phyloP scores from a whole-genome alignment of 148 eudicot genomes.

The Diospyros lotus region DNA sequence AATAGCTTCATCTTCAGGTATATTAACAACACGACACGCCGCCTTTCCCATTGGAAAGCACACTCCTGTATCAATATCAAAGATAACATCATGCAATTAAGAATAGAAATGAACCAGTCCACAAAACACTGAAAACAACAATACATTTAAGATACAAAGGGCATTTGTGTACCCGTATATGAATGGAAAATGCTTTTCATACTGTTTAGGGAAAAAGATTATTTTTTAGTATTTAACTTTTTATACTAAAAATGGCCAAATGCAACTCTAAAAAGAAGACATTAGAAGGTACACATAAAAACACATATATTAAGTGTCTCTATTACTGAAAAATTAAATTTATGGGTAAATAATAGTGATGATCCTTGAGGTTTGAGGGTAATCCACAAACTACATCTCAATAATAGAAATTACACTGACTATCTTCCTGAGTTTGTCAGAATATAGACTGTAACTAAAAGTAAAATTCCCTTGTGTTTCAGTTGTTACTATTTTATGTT shows the following conservation, averaged over 20 bases:
- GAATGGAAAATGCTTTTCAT: background rate
- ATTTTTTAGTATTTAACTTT: background rate
- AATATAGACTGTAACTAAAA: no score
- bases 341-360: background rate
- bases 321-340: background rate
- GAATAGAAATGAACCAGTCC: background rate
- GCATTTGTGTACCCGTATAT: background rate
- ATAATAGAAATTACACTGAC: no score
- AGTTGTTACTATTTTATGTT: no score
- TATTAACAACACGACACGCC: conserved; percentile 74
- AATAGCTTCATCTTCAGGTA: conserved; percentile 96
- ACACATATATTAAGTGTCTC: background rate
- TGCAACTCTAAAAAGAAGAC: background rate
- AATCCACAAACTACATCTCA: no score
- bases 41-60: conserved; percentile 97
- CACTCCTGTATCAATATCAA: conserved; percentile 51
- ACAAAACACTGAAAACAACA: conserved; percentile 2
- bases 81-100: background rate
- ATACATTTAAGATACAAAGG: background rate
- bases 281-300: no score
- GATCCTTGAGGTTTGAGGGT: no score
- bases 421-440: no score
- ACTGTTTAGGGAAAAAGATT: background rate
- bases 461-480: no score
- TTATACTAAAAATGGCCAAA: background rate